Evolutionary conservation across 1,284 basidiomycete species (phyloP), one percentile per base, ranked within the genome.

Genomic region (Boletellus deceptivus): DNA sequence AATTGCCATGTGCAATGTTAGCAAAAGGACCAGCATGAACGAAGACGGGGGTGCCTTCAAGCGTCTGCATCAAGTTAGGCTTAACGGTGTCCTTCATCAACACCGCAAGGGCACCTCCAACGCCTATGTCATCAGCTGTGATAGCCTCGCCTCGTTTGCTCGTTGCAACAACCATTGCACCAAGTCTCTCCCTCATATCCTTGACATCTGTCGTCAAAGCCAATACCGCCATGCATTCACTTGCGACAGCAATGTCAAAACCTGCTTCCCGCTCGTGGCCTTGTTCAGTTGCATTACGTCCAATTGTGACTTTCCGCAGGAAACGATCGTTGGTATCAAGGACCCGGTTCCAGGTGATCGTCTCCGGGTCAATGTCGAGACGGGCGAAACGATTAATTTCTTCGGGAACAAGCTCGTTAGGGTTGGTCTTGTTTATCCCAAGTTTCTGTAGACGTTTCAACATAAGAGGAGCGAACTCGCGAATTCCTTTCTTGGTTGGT

Each of bases 1-100:
- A 98, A 77, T 99, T 99, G 53, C 96, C 96, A 70, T 99, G 96
- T 3, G 96, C 96, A 64, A 99, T 99, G 78, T 99, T 99, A 59
- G 96, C 96, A 69, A 99, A 99, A 16, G 96, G 97, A 49, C 96
- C 96, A 9, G 96, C 96, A 71, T 99, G 96, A 7, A 99, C 97
- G 67, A 99, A 98, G 54, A 99, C 97, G 33, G 96, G 96, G 1
- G 96, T 99, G 46, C 96, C 96, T 83, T 99, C 93, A 44, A 99
- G 78, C 9, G 96, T 97, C 73, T 99, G 96, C 96, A 99, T 99
- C 59, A 99, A 73, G 68, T 98, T 99, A 18, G 96, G 96, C 77
- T 99, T 99, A 77, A 99, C 96, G 18, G 97, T 93, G 66, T 99
- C 96, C 78, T 98, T 98, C 89, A 99, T 92, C 55, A 99, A 80